Evolutionary conservation across 306 rosid species (phyloP).

Genomic region (Begonia masoniana): DNA sequence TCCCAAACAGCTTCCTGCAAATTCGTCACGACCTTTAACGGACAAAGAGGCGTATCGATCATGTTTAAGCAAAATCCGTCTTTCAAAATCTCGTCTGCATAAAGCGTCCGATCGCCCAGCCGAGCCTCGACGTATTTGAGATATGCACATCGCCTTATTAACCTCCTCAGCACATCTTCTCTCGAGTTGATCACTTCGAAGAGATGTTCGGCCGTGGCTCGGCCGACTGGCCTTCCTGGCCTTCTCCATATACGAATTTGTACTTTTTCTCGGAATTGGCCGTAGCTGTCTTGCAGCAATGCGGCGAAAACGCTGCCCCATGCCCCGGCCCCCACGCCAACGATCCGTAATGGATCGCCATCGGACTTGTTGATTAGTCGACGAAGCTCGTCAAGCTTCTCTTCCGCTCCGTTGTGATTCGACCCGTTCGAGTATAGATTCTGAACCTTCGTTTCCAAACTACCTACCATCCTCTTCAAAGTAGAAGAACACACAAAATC

Average conservation of each 20-base stretch:
- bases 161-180: conserved; percentile 78
- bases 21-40: conserved; percentile 79
- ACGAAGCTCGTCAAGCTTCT: conserved; percentile 59
- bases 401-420: conserved; percentile 51
- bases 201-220: conserved; percentile 67
- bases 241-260: conserved; percentile 86
- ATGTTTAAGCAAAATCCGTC: conserved; percentile 92
- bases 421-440: conserved; percentile 48
- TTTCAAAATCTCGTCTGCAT: conserved; percentile 81
- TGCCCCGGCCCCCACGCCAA: conserved; percentile 89
- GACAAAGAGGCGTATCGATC: conserved; percentile 89
- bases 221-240: conserved; percentile 53
- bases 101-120: conserved; percentile 73
- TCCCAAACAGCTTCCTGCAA: conserved; percentile 99
- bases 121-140: conserved; percentile 86
- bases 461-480: conserved; percentile 10
- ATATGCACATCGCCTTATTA: conserved; percentile 79
- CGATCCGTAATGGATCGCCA: conserved; percentile 72
- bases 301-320: conserved; percentile 96
- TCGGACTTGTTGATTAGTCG: conserved; percentile 29
- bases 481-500: background rate
- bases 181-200: conserved; percentile 82
- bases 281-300: conserved; percentile 63
- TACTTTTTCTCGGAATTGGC: conserved; percentile 67
- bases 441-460: conserved; percentile 33